Percentiles rank a stretch among this genome's conserved stretches.
These are phyloP conservation scores for Botryotinia globosa DNA, from an alignment of 2,329 filamentous ascomycete species.

Conservation along the genomic window DNA sequence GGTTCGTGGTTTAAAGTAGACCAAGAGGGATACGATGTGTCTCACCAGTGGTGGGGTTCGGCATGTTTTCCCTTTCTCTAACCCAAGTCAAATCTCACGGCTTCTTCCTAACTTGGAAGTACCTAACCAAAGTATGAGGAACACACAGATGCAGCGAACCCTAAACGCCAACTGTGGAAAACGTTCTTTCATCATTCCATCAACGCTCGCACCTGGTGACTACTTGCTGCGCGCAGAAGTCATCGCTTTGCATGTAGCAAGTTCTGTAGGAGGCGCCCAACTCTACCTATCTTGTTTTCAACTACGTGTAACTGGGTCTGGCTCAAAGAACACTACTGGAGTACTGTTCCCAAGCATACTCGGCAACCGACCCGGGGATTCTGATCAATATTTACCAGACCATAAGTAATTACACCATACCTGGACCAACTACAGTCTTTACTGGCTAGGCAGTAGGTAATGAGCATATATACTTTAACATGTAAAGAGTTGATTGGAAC, in stretches of 20 bases:
- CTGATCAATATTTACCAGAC: constrained; percentile 44
- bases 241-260: constrained; percentile 52
- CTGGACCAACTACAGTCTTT: constrained; percentile 33
- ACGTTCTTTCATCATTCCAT: constrained; percentile 49
- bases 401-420: constrained; percentile 34
- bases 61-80: constrained; percentile 17
- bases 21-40: constrained; percentile 28
- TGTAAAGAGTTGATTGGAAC: neutral
- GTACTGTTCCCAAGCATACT: constrained; percentile 6
- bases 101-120: neutral
- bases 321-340: constrained; percentile 1
- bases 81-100: neutral
- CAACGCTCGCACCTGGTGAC: constrained; percentile 51
- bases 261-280: constrained; percentile 40
- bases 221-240: constrained; percentile 56
- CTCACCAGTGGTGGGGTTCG: constrained; percentile 27
- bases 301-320: constrained; percentile 13
- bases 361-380: constrained; percentile 45
- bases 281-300: constrained; percentile 41
- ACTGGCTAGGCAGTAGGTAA: constrained; percentile 8
- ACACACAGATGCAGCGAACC: constrained; percentile 19
- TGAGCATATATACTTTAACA: neutral
- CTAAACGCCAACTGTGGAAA: constrained; percentile 45
- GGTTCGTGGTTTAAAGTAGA: constrained; percentile 24
- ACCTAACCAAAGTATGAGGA: neutral